Evolutionary conservation across 495 filamentous ascomycete species (phyloP).

Genomic region (Arthonia radiata): DNA sequence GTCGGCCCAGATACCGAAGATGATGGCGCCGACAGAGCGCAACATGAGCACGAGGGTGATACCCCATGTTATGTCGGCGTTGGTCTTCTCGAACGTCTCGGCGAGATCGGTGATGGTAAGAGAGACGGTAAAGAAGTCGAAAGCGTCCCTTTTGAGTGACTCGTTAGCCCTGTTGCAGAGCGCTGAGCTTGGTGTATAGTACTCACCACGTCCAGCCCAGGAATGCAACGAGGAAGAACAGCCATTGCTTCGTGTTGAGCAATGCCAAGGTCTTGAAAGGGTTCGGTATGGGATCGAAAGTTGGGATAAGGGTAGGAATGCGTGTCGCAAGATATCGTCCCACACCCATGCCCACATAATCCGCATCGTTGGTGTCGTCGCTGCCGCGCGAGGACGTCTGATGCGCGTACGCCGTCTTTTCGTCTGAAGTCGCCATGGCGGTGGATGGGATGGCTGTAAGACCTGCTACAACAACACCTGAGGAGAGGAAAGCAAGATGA

Average conservation of each 20-base stretch:
- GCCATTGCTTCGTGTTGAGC: slow-evolving; percentile 55
- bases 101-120: slow-evolving; percentile 46
- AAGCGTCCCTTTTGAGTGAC: slow-evolving; percentile 34
- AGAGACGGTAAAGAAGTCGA: slow-evolving; percentile 81
- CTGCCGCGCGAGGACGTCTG: too few species aligned
- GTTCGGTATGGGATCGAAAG: slow-evolving; percentile 56
- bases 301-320: slow-evolving; percentile 45
- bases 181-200: background rate
- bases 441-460: too few species aligned
- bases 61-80: slow-evolving; percentile 69
- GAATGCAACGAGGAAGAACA: slow-evolving; percentile 57
- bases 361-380: too few species aligned
- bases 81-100: slow-evolving; percentile 34
- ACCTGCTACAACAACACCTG: too few species aligned
- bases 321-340: slow-evolving; percentile 44
- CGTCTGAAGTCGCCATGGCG: too few species aligned
- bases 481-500: too few species aligned
- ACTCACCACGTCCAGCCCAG: slow-evolving; percentile 31
- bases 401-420: too few species aligned
- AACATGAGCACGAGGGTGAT: slow-evolving; percentile 74
- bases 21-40: slow-evolving; percentile 41
- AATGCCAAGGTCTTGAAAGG: slow-evolving; percentile 45
- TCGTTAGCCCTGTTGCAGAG: background rate
- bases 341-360: slow-evolving; percentile 26
- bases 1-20: slow-evolving; percentile 61